Percentiles rank a stretch among this genome's conserved stretches.
Conservation (phyloP, 163 green algal species). For the Chlamydomonas reinhardtii region DNA sequence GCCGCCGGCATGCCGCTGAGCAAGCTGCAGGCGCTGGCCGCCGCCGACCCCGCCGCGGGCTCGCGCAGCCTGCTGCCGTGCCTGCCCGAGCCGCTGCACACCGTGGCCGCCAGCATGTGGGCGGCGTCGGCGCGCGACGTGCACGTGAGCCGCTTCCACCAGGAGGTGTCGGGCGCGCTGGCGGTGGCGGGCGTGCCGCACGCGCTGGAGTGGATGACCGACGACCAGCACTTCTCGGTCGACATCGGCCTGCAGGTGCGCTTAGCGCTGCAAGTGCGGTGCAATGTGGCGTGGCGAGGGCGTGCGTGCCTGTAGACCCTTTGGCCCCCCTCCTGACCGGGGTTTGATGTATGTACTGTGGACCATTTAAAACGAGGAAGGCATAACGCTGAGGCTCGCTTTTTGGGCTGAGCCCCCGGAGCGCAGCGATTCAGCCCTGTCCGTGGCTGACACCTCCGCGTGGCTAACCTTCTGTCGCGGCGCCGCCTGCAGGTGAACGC, state of each 20-base stretch:
- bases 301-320: too few species aligned
- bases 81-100: slow-evolving; percentile 58
- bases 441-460: too few species aligned
- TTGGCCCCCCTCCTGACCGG: too few species aligned
- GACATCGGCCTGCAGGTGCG: slow-evolving; percentile 63
- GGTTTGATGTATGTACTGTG: too few species aligned
- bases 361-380: too few species aligned
- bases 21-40: slow-evolving; percentile 25
- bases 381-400: too few species aligned
- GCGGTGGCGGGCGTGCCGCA: slow-evolving; percentile 51
- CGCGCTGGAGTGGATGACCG: slow-evolving; percentile 60
- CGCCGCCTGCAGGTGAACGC: slow-evolving; percentile 56
- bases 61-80: slow-evolving; percentile 21
- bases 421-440: too few species aligned
- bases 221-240: slow-evolving; percentile 67
- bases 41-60: neutral
- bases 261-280: too few species aligned
- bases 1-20: slow-evolving; percentile 25
- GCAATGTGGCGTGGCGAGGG: too few species aligned
- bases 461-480: too few species aligned
- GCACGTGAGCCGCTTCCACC: slow-evolving; percentile 55
- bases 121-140: slow-evolving; percentile 49
- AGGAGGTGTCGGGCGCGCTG: slow-evolving; percentile 54
- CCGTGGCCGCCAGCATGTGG: slow-evolving; percentile 51
- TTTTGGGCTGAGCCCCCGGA: too few species aligned